These are phyloP conservation scores for Ceratobasidium sp. DNA, from an alignment of 1,284 basidiomycete species.

Conservation along the genomic window DNA sequence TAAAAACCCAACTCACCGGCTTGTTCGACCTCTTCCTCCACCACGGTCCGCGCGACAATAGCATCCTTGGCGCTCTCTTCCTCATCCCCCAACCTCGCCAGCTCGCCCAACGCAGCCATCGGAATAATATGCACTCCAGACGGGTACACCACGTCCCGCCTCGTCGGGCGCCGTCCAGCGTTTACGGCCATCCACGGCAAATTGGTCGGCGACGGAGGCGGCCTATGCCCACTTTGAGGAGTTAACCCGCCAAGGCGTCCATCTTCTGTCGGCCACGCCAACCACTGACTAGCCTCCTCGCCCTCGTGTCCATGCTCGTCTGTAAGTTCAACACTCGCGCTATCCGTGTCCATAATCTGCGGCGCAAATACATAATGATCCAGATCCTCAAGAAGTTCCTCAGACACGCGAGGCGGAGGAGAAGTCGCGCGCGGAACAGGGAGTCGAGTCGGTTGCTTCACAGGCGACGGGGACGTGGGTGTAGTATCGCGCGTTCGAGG, in stretches of 20 bases:
- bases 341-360: constrained; percentile 16
- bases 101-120: constrained; percentile 11
- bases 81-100: constrained; percentile 22
- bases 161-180: constrained; percentile 16
- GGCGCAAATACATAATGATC: constrained; percentile 31
- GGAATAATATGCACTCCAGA: constrained; percentile 35
- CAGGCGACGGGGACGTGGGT: not conserved
- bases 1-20: not conserved
- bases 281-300: constrained; percentile 3
- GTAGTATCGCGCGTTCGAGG: constrained; percentile 16
- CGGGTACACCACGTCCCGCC: constrained; percentile 27
- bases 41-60: constrained; percentile 5
- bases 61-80: constrained; percentile 14
- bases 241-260: not conserved
- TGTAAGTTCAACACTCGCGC: constrained; percentile 19
- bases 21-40: constrained; percentile 18
- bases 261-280: constrained; percentile 5
- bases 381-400: constrained; percentile 15
- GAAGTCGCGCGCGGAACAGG: constrained; percentile 2
- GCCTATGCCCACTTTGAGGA: not conserved
- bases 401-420: constrained; percentile 9
- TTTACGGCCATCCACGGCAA: constrained; percentile 39
- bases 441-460: not conserved
- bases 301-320: not conserved
- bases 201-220: constrained; percentile 40